Evolutionary conservation across 2,329 filamentous ascomycete species (phyloP).

Genomic region (Graphilbum sp.): DNA sequence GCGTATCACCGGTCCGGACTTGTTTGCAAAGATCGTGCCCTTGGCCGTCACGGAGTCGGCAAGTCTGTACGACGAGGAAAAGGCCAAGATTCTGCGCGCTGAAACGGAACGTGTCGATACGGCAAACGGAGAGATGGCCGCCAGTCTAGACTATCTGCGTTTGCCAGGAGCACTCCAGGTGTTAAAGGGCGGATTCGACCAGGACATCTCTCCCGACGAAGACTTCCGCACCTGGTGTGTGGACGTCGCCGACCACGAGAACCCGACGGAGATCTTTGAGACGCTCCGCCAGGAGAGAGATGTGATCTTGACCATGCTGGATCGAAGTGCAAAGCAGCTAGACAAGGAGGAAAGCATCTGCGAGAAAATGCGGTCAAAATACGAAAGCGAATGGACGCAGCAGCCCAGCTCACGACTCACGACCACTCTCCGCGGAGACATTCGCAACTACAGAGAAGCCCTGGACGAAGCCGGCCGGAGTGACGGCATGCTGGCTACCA

Average conservation of each 20-base stretch:
- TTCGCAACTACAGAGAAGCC: constrained; percentile 74
- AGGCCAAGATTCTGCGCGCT: constrained; percentile 84
- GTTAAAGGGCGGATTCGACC: constrained; percentile 81
- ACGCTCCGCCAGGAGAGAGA: constrained; percentile 63
- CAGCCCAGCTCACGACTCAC: constrained; percentile 87
- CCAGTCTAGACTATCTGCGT: constrained; percentile 84
- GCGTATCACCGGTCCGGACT: constrained; percentile 87
- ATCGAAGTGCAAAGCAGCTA: constrained; percentile 70
- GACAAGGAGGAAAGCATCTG: constrained; percentile 97
- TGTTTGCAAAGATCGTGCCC: constrained; percentile 93
- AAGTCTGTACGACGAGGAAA: constrained; percentile 95
- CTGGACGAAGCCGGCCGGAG: constrained; percentile 79
- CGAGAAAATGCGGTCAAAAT: constrained; percentile 98
- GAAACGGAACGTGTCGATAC: constrained; percentile 88
- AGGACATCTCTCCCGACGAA: constrained; percentile 73
- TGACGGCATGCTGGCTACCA: constrained; percentile 67
- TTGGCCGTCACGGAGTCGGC: constrained; percentile 93
- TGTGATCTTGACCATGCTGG: constrained; percentile 53
- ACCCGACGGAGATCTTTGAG: constrained; percentile 65
- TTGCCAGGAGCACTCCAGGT: constrained; percentile 80
- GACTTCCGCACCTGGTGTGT: constrained; percentile 92
- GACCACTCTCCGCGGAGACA: constrained; percentile 70
- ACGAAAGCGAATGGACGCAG: constrained; percentile 89
- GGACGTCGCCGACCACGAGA: constrained; percentile 73
- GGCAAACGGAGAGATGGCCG: constrained; percentile 89